A percentile compares a stretch with the other conserved stretches of the same genome.
Conservation (phyloP, 75 land plant genomes). For the Chamaecyparis obtusa region DNA sequence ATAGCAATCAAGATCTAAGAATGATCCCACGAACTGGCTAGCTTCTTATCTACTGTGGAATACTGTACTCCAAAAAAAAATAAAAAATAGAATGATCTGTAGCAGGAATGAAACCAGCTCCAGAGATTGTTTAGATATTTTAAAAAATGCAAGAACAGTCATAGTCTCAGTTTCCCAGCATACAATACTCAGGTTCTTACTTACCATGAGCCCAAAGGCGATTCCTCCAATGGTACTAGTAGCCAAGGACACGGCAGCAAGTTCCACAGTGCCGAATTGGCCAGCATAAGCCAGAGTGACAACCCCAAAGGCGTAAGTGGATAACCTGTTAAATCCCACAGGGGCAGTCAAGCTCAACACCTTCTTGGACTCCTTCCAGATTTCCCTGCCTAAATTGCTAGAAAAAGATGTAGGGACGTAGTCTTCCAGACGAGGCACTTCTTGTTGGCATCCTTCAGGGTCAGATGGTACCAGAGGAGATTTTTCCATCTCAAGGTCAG, state of each 20-base stretch:
- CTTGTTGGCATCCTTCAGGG: no score
- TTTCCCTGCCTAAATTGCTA: neutral
- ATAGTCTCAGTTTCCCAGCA: no score
- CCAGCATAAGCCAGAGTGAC: conserved; percentile 28
- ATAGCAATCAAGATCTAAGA: no score
- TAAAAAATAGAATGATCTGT: no score
- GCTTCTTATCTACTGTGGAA: no score
- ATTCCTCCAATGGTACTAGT: neutral
- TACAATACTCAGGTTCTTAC: no score
- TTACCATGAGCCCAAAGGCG: neutral
- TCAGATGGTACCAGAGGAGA: neutral
- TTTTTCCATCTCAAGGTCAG: neutral
- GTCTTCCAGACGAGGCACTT: neutral
- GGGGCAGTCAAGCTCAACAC: conserved; percentile 27
- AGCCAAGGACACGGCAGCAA: conserved; percentile 26
- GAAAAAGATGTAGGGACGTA: neutral
- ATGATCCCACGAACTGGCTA: no score
- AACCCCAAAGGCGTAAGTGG: conserved; percentile 18
- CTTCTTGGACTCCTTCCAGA: conserved; percentile 29
- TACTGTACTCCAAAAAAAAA: no score
- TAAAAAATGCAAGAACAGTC: no score
- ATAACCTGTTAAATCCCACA: conserved; percentile 12
- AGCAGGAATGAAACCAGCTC: no score
- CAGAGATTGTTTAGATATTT: no score
- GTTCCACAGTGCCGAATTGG: conserved; percentile 24